phyloP scores from a whole-genome alignment of 352 stramenopile genomes.

The Pythium insidiosum region DNA sequence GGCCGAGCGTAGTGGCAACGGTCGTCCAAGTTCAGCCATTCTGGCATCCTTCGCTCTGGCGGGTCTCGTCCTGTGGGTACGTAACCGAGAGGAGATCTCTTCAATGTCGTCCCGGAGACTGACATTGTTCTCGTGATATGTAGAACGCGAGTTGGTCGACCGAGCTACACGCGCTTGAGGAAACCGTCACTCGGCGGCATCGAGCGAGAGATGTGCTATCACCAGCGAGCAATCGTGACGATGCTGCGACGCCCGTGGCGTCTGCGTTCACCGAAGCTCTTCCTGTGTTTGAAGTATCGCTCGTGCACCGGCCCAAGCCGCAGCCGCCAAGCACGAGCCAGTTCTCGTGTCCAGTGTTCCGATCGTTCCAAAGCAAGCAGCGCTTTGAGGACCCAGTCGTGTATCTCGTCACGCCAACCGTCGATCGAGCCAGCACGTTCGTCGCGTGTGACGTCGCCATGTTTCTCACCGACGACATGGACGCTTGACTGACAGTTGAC shows the following conservation, averaged over 20 bases:
- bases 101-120: not conserved
- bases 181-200: constrained; percentile 6
- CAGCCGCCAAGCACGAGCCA: not conserved
- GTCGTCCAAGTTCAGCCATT: too few relatives aligned
- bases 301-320: not conserved
- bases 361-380: constrained; percentile 14
- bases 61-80: constrained; percentile 37
- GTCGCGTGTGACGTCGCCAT: constrained; percentile 22
- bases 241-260: too few relatives aligned
- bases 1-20: too few relatives aligned
- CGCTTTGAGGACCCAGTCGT: constrained; percentile 24
- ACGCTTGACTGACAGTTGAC: too few relatives aligned
- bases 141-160: constrained; percentile 32
- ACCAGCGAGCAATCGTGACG: not conserved
- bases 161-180: constrained; percentile 5
- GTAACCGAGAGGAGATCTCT: constrained; percentile 2
- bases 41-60: constrained; percentile 26
- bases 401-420: constrained; percentile 26
- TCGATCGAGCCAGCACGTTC: constrained; percentile 18
- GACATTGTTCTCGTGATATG: not conserved
- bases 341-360: constrained; percentile 33
- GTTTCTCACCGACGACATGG: constrained; percentile 21
- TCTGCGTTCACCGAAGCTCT: too few relatives aligned
- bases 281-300: too few relatives aligned
- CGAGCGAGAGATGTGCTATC: too few relatives aligned